A percentile compares a stretch with the other conserved stretches of the same genome.
phyloP scores from a whole-genome alignment of 371 early-diverging fungal species.

The Rhizopus microsporus region DNA sequence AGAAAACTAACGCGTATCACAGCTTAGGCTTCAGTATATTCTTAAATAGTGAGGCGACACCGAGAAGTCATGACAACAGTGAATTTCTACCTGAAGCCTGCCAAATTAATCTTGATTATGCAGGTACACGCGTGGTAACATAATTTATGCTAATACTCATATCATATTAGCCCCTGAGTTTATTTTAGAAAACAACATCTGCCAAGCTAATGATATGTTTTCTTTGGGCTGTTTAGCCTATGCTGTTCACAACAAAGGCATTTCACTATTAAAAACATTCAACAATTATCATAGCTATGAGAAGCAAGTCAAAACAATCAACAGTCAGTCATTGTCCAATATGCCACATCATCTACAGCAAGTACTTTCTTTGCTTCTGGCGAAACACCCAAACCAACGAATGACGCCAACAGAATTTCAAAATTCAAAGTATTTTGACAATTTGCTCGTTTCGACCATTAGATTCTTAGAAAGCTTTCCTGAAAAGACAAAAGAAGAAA shows the following conservation, averaged over 20 bases:
- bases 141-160: neutral
- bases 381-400: slow-evolving; percentile 58
- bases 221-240: slow-evolving; percentile 82
- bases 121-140: slow-evolving; percentile 30
- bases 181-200: slow-evolving; percentile 58
- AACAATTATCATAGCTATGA: slow-evolving; percentile 73
- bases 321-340: slow-evolving; percentile 35
- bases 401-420: slow-evolving; percentile 67
- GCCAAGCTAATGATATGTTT: slow-evolving; percentile 75
- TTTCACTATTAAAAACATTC: slow-evolving; percentile 62
- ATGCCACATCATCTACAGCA: slow-evolving; percentile 60
- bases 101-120: slow-evolving; percentile 73
- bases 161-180: slow-evolving; percentile 71
- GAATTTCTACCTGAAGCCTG: slow-evolving; percentile 66
- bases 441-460: slow-evolving; percentile 77
- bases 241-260: slow-evolving; percentile 74
- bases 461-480: slow-evolving; percentile 78
- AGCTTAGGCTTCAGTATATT: slow-evolving; percentile 72
- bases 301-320: slow-evolving; percentile 55
- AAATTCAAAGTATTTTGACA: slow-evolving; percentile 75
- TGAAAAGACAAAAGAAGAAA: slow-evolving; percentile 78
- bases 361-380: slow-evolving; percentile 58
- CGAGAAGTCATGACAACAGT: slow-evolving; percentile 50
- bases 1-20: neutral
- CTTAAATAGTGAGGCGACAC: slow-evolving; percentile 44